Base-by-base conservation (phyloP, 257 asterid genomes). In the Salvia splendens region DNA sequence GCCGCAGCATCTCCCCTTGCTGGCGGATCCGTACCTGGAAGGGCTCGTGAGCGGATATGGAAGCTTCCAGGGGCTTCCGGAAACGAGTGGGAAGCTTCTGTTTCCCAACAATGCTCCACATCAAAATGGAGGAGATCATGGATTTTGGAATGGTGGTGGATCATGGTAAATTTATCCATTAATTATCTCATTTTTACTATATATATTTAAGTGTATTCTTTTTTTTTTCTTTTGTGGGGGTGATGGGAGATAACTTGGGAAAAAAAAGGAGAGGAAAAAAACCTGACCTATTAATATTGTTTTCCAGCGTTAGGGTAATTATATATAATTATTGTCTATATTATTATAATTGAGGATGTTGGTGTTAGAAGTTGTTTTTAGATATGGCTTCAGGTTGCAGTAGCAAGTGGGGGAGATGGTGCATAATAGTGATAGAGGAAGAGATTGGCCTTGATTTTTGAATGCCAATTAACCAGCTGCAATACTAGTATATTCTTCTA, bases 81-180 rank as follows among this genome's bases (percentile, higher is more conserved):
- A 80, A 65, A 20, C 85, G 28, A 76, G 55, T 71, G 93, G 85
- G 53, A 87, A 85, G 43, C 77, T 84, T 73, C 77, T 81, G 15
- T 85, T 89, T 68, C 97, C 84, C 20, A 14, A 3, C 6, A 83
- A 63, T 46, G 66, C 62, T 56, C 10, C 24, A 20, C 24, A 72
- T 65, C 79, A 69, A 67, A 81, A 84, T 77, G 82, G 73, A 45
- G 36, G 75, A 65, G 81, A 50, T 41, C 30, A 24, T 75, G 90
- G 89, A 28, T 90, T 71, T 64, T 90, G 96, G 90, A 90, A 74
- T 84, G 95, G 87, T 50, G 96, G 84, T 42, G 90, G 85, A 77
- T 77, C 97, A 59, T 90, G 97, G 97, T 88, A 86, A 5, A 6
- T 40, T 40, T 40, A 40, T 24, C 30, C 30, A 24, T 24, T 24